Evolutionary conservation across 2,329 filamentous ascomycete species (phyloP), one percentile per base, ranked within the genome.

Genomic region (Albifimbria verrucaria): DNA sequence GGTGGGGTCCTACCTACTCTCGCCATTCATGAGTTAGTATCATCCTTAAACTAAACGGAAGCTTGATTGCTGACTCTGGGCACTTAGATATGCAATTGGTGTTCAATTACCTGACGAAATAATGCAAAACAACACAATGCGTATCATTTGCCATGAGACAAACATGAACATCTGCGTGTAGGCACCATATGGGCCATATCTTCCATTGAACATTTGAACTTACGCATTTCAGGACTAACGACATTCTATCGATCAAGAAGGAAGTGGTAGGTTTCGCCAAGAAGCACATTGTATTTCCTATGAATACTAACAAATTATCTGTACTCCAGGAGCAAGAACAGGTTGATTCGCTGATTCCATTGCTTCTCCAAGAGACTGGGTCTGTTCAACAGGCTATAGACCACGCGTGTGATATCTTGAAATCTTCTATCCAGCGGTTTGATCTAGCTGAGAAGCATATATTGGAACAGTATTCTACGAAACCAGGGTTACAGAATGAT

Each of bases 41-140:
- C 32, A 57, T 25, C 24, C 53, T 9, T 39, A 52, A 2, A 51
- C 55, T 10, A 47, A 52, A 9, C 49, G 52, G 28, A 51, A 57
- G 43, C 49, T 57, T 49, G 39, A 49, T 22, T 36, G 53, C 26
- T 32, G 15, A 15, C 15, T 9, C 15, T 7, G 26, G 26, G 7
- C 15, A 9, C 7, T 32, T 32, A 32, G 26, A 32, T 32, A 32
- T 15, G 26, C 26, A 32, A 32, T 32, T 32, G 26, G 26, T 15
- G 15, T 32, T 32, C 26, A 32, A 15, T 15, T 32, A 15, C 26
- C 26, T 32, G 26, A 32, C 15, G 7, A 32, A 9, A 7, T 32
- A 15, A 32, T 32, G 7, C 26, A 32, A 32, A 32, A 15, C 26
- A 15, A 32, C 7, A 15, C 26, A 32, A 9, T 32, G 15, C 26